Base-by-base conservation (phyloP, 257 asterid genomes). In the Capsicum rhomboideum region DNA sequence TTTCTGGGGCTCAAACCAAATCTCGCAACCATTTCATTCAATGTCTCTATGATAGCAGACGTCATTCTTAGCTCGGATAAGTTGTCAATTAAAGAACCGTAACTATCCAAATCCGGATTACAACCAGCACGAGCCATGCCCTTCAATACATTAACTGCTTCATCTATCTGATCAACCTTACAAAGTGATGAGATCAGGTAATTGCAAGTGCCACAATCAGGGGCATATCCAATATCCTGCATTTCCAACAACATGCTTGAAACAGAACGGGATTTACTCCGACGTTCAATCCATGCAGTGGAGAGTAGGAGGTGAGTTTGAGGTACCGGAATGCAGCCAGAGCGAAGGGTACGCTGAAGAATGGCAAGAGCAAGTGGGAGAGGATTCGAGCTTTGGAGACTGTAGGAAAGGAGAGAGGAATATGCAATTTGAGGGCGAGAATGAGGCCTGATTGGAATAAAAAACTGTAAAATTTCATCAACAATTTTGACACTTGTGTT, bases 141-240 rank as follows among this genome's bases (percentile, higher is more conserved):
- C 78, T 83, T 86, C 86, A 94, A 82, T 68, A 94, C 92, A 58
- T 81, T 52, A 44, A 79, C 55, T 4, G 94, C 99, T 86, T 94
- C 98, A 11, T 78, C 85, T 40, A 90, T n/a, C 53, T 78, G 91
- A 85, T 89, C 92, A 53, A 91, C 89, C 86, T 91, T 93, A 90
- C 98, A 92, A 23, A 96, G 96, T 0, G 98, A 93, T 58, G 85
- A 86, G 72, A 94, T 91, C 21, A 96, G 92, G 82, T 90, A 93
- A 72, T 90, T 94, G 86, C 98, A 94, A 14, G 95, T 92, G 63
- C 97, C 97, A 64, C 86, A 84, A 52, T 96, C 98, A 0, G 92
- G 94, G 46, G 88, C 84, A 86, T 92, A 94, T 29, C 98, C 98
- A 10, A 92, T 86, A 1, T 90, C 84, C n/a, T 78, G 81, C 98